These are phyloP conservation scores for Volvariella surrecta DNA, from an alignment of 1,284 basidiomycete genomes.

Conservation along the genomic window DNA sequence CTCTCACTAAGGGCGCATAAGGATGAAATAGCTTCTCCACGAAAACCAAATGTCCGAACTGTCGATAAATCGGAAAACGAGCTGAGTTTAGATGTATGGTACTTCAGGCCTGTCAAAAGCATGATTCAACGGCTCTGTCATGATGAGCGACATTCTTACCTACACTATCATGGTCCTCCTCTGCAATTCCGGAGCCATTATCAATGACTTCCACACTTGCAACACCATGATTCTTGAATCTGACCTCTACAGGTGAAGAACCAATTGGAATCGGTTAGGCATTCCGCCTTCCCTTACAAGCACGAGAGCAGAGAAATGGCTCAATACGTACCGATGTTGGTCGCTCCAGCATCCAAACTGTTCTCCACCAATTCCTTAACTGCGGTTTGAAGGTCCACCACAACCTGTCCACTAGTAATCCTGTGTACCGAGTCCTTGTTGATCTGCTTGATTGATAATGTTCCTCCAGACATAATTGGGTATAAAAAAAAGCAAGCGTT, in stretches of 20 bases:
- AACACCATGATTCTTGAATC: conserved; percentile 85
- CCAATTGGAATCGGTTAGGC: too few species aligned
- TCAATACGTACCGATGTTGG: conserved; percentile 66
- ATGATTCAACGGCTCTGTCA: conserved; percentile 2
- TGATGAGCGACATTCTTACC: conserved; percentile 38
- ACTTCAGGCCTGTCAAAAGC: conserved; percentile 63
- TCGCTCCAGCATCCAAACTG: conserved; percentile 88
- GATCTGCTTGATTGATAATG: conserved; percentile 64
- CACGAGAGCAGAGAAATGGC: not conserved
- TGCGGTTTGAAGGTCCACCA: conserved; percentile 87
- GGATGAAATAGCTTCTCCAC: conserved; percentile 93
- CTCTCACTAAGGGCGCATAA: conserved; percentile 80
- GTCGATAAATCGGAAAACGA: conserved; percentile 69
- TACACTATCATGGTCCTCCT: conserved; percentile 70
- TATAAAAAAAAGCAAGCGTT: too few species aligned
- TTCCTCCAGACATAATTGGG: too few species aligned
- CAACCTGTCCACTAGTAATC: conserved; percentile 92
- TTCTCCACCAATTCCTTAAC: conserved; percentile 98
- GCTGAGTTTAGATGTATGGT: conserved; percentile 89
- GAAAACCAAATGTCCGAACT: conserved; percentile 88
- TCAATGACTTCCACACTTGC: conserved; percentile 88
- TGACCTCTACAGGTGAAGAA: too few species aligned
- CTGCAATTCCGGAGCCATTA: conserved; percentile 83
- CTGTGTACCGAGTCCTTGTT: conserved; percentile 73
- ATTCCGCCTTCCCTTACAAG: not conserved